Base-by-base conservation (phyloP, 1,284 basidiomycete genomes). In the Moesziomyces globuligerus region DNA sequence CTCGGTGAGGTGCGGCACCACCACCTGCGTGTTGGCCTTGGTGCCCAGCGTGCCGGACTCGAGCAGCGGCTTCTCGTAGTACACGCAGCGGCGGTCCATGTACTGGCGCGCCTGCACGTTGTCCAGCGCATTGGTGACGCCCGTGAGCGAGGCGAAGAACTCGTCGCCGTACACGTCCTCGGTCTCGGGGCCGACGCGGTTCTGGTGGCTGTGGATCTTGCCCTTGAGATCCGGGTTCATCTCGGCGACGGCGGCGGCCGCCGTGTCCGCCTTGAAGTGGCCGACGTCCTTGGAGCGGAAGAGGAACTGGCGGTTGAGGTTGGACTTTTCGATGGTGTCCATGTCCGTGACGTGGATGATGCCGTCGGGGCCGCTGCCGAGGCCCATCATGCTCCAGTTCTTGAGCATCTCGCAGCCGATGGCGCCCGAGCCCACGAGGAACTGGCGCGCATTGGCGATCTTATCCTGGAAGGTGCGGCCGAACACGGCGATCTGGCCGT, bases 401-500 rank as follows among this genome's bases (percentile, higher is more conserved):
- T 99, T 99, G 80, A 99, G 85, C 96, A 98, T 98, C 85, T 99
- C 96, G 81, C 97, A 99, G 23, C 96, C 96, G 82, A 99, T 99
- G 42, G 96, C 96, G 60, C 96, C 96, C 21, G 95, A 90, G 8
- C 96, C 96, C 49, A 99, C 96, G 26, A 99, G 87, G 88, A 99
- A 99, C 82, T 98, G 92, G 40, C 91, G 88, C 82, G 93, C 89
- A 81, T 93, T 91, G 50, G 89, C 87, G 60, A 99, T 90, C 86
- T 93, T 97, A 37, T 91, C 87, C 79, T 99, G 96, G 89, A 98
- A 98, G 2, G 85, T 83, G 81, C 89, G 91, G 18, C 96, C 96
- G 76, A 99, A 95, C 15, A 99, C 94, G 25, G 93, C 94, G 76
- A 98, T 90, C 85, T 98, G 96, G 17, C 89, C 89, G 83, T 98